Conservation (phyloP, 352 stramenopile genomes). For the Phytophthora boehmeriae region DNA sequence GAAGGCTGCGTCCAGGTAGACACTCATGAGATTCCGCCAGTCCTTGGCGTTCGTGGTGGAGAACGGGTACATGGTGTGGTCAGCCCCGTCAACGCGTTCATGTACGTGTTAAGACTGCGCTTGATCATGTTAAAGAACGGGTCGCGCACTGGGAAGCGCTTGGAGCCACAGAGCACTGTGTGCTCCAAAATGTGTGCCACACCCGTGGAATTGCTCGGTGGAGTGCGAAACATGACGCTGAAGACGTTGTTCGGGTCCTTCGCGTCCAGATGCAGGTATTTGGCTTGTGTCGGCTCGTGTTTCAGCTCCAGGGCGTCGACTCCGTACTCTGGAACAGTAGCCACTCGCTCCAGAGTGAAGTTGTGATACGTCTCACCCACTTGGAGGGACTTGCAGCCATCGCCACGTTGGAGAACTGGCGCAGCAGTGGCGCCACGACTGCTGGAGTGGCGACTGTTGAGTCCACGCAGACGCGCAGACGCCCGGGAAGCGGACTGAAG, state of each 20-base stretch:
- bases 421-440: conserved; percentile 2
- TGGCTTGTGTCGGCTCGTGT: conserved; percentile 72
- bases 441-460: not conserved
- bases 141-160: conserved; percentile 98
- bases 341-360: conserved; percentile 66
- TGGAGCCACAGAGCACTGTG: conserved; percentile 93
- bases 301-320: conserved; percentile 80
- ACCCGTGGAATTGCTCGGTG: conserved; percentile 95
- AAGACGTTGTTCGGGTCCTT: conserved; percentile 89
- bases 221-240: conserved; percentile 97
- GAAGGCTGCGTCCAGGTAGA: conserved; percentile 98
- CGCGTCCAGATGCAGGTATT: conserved; percentile 85
- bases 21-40: conserved; percentile 97
- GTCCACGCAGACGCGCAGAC: conserved; percentile 1
- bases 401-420: conserved; percentile 39
- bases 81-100: conserved; percentile 99
- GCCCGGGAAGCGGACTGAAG: conserved; percentile 16
- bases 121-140: conserved; percentile 99
- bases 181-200: conserved; percentile 99
- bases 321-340: conserved; percentile 80
- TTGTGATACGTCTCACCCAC: conserved; percentile 78
- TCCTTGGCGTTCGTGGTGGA: conserved; percentile 97
- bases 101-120: conserved; percentile 98
- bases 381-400: conserved; percentile 62
- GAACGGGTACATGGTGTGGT: conserved; percentile 99